phyloP scores from a whole-genome alignment of 495 filamentous ascomycete species.

The Podospora pseudopauciseta region DNA sequence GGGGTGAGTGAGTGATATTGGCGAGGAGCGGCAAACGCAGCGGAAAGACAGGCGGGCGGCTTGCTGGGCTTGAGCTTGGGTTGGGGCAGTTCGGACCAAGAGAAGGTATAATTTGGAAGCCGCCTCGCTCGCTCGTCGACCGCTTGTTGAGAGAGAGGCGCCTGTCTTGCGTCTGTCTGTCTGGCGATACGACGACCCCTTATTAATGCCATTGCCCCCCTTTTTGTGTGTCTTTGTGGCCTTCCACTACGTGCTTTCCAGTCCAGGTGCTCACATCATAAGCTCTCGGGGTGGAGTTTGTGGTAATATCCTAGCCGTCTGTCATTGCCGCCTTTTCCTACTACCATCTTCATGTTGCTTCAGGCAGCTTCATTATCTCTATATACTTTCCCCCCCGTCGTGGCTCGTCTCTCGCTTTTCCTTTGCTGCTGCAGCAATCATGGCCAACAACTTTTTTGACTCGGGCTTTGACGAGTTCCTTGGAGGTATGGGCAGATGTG shows the following conservation, averaged over 20 bases:
- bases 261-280: neutral
- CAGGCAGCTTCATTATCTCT: neutral
- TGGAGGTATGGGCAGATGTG: slow-evolving; percentile 13
- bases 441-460: slow-evolving; percentile 20
- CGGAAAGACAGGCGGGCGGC: neutral
- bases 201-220: neutral
- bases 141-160: no score
- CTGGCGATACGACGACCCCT: no score
- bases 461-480: slow-evolving; percentile 13
- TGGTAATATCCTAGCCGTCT: neutral
- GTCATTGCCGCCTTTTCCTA: neutral
- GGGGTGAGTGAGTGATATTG: neutral
- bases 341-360: neutral
- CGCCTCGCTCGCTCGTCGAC: no score
- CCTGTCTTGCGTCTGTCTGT: no score
- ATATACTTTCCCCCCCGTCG: neutral
- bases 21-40: neutral
- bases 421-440: neutral
- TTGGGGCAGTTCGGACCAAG: neutral
- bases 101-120: neutral
- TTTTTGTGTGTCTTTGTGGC: neutral
- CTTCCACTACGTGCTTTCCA: neutral
- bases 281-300: neutral
- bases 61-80: neutral
- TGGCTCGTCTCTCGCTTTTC: neutral